These are phyloP conservation scores for Sclerotinia subarctica DNA, from an alignment of 2,329 filamentous ascomycete genomes.

Conservation along the genomic window DNA sequence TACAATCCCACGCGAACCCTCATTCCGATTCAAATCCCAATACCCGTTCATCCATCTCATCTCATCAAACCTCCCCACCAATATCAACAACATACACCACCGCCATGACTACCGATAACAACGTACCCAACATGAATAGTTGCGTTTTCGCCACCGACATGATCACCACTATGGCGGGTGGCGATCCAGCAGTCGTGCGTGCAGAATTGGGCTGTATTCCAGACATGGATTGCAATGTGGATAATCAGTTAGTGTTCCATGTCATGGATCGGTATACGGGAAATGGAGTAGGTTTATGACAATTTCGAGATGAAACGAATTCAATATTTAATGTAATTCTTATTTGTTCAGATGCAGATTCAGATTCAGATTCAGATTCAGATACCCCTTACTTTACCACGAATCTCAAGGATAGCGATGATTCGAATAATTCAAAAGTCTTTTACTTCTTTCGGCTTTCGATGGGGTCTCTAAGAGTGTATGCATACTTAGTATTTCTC, in stretches of 20 bases:
- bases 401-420: not conserved
- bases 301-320: constrained; percentile 6
- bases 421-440: not conserved
- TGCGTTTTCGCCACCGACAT: constrained; percentile 45
- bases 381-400: constrained; percentile 7
- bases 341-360: not conserved
- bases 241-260: constrained; percentile 44
- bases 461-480: not conserved
- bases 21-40: not conserved
- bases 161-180: constrained; percentile 44
- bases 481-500: not conserved
- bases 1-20: constrained; percentile 1
- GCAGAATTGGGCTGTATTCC: constrained; percentile 42
- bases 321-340: constrained; percentile 1
- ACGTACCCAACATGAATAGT: constrained; percentile 31
- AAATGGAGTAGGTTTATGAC: constrained; percentile 27
- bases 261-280: constrained; percentile 46
- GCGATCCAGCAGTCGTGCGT: constrained; percentile 40
- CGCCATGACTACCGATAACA: not conserved
- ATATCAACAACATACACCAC: constrained; percentile 16
- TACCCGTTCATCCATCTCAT: constrained; percentile 10
- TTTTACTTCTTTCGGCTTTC: not conserved
- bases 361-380: no score
- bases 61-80: constrained; percentile 22
- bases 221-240: constrained; percentile 43